Conservation (phyloP, 129 eudicot species). For the Escallonia rubra region DNA sequence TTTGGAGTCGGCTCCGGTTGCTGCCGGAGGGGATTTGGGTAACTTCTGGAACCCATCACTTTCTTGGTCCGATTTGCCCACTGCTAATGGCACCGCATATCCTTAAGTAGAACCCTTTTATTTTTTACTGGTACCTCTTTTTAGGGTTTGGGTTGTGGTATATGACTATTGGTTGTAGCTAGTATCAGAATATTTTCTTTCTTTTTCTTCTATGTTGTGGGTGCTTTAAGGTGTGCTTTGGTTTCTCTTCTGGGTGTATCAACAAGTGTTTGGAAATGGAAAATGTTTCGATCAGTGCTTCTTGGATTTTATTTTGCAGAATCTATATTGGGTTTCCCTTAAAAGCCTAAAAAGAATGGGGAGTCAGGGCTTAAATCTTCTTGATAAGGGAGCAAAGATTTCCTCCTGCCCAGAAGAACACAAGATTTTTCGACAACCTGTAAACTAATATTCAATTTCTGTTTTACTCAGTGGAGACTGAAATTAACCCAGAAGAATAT, state of each 20-base stretch:
- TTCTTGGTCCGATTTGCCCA: constrained; percentile 60
- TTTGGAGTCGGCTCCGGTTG: constrained; percentile 61
- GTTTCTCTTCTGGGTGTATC: constrained; percentile 2
- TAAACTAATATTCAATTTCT: not conserved
- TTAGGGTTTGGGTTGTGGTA: constrained; percentile 62
- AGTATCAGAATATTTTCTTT: constrained; percentile 1
- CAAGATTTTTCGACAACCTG: constrained; percentile 6
- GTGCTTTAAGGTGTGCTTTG: constrained; percentile 33
- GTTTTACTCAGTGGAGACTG: not conserved
- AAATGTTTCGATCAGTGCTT: constrained; percentile 7
- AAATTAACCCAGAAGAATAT: constrained; percentile 14
- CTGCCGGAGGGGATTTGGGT: constrained; percentile 45
- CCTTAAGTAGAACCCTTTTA: constrained; percentile 17
- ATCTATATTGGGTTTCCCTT: not conserved
- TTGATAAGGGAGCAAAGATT: constrained; percentile 12
- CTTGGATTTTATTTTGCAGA: not conserved
- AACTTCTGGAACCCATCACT: constrained; percentile 51
- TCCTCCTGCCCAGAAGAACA: constrained; percentile 29
- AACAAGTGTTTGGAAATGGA: constrained; percentile 1
- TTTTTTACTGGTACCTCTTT: constrained; percentile 5
- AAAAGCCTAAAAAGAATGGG: constrained; percentile 3
- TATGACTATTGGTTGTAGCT: constrained; percentile 43
- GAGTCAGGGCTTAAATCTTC: constrained; percentile 7
- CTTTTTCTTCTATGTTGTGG: constrained; percentile 6
- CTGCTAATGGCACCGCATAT: constrained; percentile 65